Conservation (phyloP, 495 filamentous ascomycete species). For the Neurospora sp. region DNA sequence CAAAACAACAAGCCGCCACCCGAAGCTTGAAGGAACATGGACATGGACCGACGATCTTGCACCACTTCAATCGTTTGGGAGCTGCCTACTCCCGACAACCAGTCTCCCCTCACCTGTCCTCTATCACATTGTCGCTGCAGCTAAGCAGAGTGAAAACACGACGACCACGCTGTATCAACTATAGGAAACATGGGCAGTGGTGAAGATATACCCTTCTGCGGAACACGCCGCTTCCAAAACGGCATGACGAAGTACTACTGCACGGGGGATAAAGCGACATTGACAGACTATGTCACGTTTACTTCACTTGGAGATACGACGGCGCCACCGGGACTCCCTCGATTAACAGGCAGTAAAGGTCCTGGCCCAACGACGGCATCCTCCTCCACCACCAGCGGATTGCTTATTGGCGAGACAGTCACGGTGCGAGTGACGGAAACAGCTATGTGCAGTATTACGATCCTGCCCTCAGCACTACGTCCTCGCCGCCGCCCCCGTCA, state of each 20-base stretch:
- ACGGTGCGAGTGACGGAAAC: not conserved
- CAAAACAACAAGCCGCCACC: not conserved
- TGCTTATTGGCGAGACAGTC: not conserved
- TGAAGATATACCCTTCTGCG: not conserved
- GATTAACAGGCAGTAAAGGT: slow-evolving; percentile 1
- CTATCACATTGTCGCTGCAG: not conserved
- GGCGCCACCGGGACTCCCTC: not conserved
- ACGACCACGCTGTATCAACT: not conserved
- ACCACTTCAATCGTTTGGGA: not conserved
- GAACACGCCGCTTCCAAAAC: not conserved
- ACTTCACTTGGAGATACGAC: not conserved
- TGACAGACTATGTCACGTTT: not conserved
- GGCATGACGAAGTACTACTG: not conserved
- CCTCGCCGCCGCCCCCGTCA: not conserved
- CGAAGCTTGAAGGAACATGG: not conserved
- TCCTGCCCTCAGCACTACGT: not conserved
- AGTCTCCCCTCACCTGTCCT: not conserved
- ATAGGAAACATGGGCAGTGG: not conserved
- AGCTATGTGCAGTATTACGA: not conserved
- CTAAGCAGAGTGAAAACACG: not conserved
- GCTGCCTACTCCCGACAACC: not conserved
- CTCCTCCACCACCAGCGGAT: not conserved
- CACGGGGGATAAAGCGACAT: not conserved
- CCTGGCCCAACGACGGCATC: not conserved
- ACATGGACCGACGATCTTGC: not conserved